These are phyloP conservation scores for Auricularia sp. DNA, from an alignment of 768 basidiomycete species.

Conservation along the genomic window DNA sequence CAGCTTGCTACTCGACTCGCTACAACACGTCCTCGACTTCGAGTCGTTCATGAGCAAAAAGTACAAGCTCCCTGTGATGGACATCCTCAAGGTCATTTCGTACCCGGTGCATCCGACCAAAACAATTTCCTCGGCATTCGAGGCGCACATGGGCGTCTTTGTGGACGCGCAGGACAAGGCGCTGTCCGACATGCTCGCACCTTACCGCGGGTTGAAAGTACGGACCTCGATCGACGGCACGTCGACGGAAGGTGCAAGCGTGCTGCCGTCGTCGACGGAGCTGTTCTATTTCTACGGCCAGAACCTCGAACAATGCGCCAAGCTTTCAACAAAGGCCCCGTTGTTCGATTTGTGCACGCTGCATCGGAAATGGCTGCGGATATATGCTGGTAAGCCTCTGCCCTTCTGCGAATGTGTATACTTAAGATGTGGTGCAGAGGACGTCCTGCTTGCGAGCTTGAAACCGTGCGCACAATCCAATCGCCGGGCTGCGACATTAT, in stretches of 20 bases:
- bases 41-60: constrained; percentile 73
- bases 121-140: constrained; percentile 82
- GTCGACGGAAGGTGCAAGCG: constrained; percentile 35
- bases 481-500: constrained; percentile 1
- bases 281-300: constrained; percentile 96
- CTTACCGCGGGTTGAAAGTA: constrained; percentile 54
- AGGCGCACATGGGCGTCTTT: constrained; percentile 85
- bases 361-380: constrained; percentile 87
- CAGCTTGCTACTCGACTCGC: constrained; percentile 68
- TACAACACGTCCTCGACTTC: constrained; percentile 83
- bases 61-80: constrained; percentile 66
- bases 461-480: constrained; percentile 46
- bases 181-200: constrained; percentile 80
- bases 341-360: constrained; percentile 71
- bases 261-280: constrained; percentile 90
- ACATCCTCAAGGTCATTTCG: constrained; percentile 44
- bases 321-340: constrained; percentile 74
- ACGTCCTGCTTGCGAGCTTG: constrained; percentile 63
- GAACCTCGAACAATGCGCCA: constrained; percentile 88
- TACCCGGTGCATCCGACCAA: constrained; percentile 38
- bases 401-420: constrained; percentile 6
- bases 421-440: constrained; percentile 44
- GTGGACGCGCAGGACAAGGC: constrained; percentile 97
- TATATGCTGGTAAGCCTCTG: constrained; percentile 67
- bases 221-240: constrained; percentile 56